A percentile compares a stretch with the other conserved stretches of the same genome.
phyloP scores from a whole-genome alignment of 805 yeast species.

The Cyberlindnera samutprakarnensis region DNA sequence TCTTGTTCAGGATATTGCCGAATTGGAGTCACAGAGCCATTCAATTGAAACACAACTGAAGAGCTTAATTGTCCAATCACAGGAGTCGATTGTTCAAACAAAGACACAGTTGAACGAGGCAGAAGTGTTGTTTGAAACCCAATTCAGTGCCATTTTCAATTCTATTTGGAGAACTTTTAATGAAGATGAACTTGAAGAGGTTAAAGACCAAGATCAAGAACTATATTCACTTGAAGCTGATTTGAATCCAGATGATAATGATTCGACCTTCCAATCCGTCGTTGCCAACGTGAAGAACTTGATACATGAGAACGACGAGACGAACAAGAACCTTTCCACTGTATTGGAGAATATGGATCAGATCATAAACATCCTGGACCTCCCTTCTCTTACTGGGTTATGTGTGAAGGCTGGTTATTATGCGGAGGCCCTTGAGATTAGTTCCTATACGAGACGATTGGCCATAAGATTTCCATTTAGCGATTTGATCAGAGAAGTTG shows the following conservation, averaged over 20 bases:
- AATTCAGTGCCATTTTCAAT: conserved; percentile 25
- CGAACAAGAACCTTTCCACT: conserved; percentile 23
- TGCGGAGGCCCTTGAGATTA: conserved; percentile 82
- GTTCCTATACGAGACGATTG: conserved; percentile 64
- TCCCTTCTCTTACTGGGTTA: conserved; percentile 77
- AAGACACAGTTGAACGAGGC: conserved; percentile 30
- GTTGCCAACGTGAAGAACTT: conserved; percentile 15
- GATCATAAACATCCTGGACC: conserved; percentile 68
- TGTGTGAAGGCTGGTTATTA: conserved; percentile 84
- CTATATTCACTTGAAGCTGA: conserved; percentile 19
- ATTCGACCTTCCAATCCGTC: conserved; percentile 26
- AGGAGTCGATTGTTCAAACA: conserved; percentile 33
- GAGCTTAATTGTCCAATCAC: conserved; percentile 28
- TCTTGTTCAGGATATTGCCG: conserved; percentile 66
- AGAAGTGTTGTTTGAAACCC: conserved; percentile 25
- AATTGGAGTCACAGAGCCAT: conserved; percentile 51
- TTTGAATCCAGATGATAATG: conserved; percentile 15
- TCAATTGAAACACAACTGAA: conserved; percentile 38
- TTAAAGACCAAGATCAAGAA: conserved; percentile 19
- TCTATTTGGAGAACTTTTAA: conserved; percentile 24
- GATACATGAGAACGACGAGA: conserved; percentile 4
- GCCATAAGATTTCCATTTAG: conserved; percentile 61
- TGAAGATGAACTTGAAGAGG: conserved; percentile 25
- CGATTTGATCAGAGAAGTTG: conserved; percentile 41
- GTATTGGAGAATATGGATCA: conserved; percentile 60